phyloP scores from a whole-genome alignment of 495 filamentous ascomycete species.

The Lichenothelia convexa region DNA sequence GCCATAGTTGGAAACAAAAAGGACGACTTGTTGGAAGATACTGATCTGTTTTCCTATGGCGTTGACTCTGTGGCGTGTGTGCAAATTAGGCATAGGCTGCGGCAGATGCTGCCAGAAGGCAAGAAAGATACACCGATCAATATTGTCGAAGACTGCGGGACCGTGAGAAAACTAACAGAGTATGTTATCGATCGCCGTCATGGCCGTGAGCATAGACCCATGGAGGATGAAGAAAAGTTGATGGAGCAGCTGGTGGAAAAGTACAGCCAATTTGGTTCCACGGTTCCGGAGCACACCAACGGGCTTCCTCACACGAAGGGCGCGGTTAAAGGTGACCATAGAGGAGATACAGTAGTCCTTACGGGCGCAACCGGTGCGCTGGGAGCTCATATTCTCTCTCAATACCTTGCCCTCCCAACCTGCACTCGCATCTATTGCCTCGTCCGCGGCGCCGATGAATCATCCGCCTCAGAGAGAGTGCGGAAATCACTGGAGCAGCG shows the following conservation, averaged over 20 bases:
- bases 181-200: conserved; percentile 9
- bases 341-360: conserved; percentile 19
- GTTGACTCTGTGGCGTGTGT: conserved; percentile 37
- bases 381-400: conserved; percentile 36
- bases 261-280: conserved; percentile 16
- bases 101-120: conserved; percentile 24
- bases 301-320: neutral
- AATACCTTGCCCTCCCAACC: conserved; percentile 18
- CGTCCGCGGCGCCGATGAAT: conserved; percentile 29
- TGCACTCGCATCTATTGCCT: conserved; percentile 35
- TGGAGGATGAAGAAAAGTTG: conserved; percentile 7
- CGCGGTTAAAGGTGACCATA: neutral
- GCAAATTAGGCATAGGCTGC: conserved; percentile 28
- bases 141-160: conserved; percentile 33
- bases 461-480: conserved; percentile 32
- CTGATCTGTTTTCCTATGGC: conserved; percentile 35
- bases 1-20: conserved; percentile 12
- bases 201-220: conserved; percentile 1
- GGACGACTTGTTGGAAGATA: conserved; percentile 12
- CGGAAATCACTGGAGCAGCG: conserved; percentile 24
- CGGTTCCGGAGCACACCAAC: conserved; percentile 2
- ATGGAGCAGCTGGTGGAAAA: conserved; percentile 21
- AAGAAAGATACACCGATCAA: conserved; percentile 19
- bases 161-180: conserved; percentile 16
- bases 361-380: conserved; percentile 47